Conservation (phyloP, 73 alveolate species). For the Stentor roeselii region DNA sequence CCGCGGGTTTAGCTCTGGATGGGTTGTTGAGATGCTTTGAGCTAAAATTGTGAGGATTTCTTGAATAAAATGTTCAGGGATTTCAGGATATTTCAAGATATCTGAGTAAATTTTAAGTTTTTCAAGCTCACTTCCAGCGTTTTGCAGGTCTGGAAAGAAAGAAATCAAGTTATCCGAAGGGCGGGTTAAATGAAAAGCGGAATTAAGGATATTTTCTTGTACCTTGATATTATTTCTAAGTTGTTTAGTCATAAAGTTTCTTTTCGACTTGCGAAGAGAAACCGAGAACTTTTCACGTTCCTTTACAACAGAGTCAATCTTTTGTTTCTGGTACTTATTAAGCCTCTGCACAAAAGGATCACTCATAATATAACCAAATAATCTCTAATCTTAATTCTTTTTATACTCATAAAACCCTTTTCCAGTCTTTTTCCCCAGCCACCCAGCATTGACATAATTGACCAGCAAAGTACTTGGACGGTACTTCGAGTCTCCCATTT, state of each 20-base stretch:
- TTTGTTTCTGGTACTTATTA: no score
- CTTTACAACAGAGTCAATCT: no score
- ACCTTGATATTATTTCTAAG: no score
- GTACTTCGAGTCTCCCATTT: slow-evolving; percentile 92
- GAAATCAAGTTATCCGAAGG: background rate
- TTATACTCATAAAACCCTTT: slow-evolving; percentile 92
- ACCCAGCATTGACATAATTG: slow-evolving; percentile 87
- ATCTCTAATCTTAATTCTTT: background rate
- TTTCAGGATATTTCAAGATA: background rate
- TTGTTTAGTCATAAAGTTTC: no score
- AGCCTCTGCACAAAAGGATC: no score
- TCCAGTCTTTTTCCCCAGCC: slow-evolving; percentile 91
- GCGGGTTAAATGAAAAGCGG: no score
- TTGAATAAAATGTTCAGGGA: background rate
- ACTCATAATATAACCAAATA: no score
- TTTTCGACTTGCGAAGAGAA: no score
- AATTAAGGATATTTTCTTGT: no score
- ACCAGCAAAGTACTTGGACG: slow-evolving; percentile 91
- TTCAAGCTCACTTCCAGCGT: background rate
- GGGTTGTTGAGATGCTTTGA: background rate
- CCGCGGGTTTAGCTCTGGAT: background rate
- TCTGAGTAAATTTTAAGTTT: background rate
- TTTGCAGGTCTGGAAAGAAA: background rate
- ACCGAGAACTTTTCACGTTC: no score
- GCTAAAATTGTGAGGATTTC: background rate